A percentile compares a stretch with the other conserved stretches of the same genome.
Conservation (phyloP, 2,329 filamentous ascomycete species). For the Penicillium brasilianum region DNA sequence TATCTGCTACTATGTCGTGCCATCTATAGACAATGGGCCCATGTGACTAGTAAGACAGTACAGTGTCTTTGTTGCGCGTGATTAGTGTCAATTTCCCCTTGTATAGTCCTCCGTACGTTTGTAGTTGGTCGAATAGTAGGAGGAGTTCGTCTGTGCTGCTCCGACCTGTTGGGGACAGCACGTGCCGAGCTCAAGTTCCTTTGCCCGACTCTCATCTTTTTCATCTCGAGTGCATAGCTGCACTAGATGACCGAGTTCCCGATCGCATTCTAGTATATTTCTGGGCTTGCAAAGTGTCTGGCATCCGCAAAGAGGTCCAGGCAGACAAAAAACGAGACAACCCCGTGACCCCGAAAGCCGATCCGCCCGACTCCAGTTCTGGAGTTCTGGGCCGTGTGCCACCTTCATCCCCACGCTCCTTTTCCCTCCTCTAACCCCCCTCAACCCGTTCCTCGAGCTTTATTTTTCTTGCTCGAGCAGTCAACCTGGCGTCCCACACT, state of each 20-base stretch:
- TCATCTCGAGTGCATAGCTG: neutral
- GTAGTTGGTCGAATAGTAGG: neutral
- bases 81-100: neutral
- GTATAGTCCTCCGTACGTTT: no score
- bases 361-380: conserved; percentile 31
- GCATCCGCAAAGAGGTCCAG: neutral
- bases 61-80: neutral
- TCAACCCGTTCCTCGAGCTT: conserved; percentile 17
- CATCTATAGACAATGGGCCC: neutral
- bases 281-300: neutral
- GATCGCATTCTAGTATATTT: neutral
- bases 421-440: conserved; percentile 29
- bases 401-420: conserved; percentile 37
- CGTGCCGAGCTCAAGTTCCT: conserved; percentile 6
- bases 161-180: conserved; percentile 3
- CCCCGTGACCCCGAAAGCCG: conserved; percentile 23
- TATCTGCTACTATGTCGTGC: neutral
- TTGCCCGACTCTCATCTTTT: neutral
- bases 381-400: conserved; percentile 31
- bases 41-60: neutral
- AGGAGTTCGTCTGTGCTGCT: conserved; percentile 3
- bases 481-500: conserved; percentile 54
- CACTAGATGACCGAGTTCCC: neutral
- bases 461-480: conserved; percentile 12
- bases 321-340: conserved; percentile 6